Evolutionary conservation across 225 moss, liverwort and hornwort species (phyloP).

Genomic region (Antitrichia curtipendula): DNA sequence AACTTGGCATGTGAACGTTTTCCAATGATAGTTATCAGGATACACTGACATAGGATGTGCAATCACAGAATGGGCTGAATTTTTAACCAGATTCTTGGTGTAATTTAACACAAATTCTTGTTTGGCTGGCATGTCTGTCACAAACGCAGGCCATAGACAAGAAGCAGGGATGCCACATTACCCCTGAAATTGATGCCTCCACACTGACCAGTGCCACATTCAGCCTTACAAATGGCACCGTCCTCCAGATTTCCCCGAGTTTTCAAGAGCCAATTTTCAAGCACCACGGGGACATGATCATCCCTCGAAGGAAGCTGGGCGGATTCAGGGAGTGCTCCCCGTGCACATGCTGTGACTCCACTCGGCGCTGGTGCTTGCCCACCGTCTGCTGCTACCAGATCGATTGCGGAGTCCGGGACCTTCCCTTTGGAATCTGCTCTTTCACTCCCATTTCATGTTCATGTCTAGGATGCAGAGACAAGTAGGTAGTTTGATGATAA

Average conservation of each 20-base stretch:
- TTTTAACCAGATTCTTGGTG: neutral
- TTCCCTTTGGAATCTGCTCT: constrained; percentile 43
- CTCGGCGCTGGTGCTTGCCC: constrained; percentile 42
- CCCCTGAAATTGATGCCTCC: neutral
- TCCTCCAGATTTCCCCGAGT: constrained; percentile 5
- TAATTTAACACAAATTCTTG: neutral
- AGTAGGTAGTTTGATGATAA: neutral
- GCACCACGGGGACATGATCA: neutral
- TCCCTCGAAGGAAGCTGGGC: constrained; percentile 5
- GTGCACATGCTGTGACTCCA: constrained; percentile 52
- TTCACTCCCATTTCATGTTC: constrained; percentile 49
- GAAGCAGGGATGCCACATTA: neutral
- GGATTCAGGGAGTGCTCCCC: constrained; percentile 46
- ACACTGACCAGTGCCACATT: neutral
- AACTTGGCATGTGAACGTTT: neutral
- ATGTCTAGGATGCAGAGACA: constrained; percentile 40
- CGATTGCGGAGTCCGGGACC: constrained; percentile 25
- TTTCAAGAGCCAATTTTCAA: neutral
- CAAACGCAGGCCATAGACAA: neutral
- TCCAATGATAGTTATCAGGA: neutral
- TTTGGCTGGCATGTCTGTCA: neutral
- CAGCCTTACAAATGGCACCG: constrained; percentile 24
- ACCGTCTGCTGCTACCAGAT: constrained; percentile 51
- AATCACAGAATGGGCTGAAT: neutral
- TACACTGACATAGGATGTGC: neutral